Percentiles rank a stretch among this genome's conserved stretches.
These are phyloP conservation scores for Syzygium jambos DNA, from an alignment of 345 rosid genomes.

Conservation along the genomic window DNA sequence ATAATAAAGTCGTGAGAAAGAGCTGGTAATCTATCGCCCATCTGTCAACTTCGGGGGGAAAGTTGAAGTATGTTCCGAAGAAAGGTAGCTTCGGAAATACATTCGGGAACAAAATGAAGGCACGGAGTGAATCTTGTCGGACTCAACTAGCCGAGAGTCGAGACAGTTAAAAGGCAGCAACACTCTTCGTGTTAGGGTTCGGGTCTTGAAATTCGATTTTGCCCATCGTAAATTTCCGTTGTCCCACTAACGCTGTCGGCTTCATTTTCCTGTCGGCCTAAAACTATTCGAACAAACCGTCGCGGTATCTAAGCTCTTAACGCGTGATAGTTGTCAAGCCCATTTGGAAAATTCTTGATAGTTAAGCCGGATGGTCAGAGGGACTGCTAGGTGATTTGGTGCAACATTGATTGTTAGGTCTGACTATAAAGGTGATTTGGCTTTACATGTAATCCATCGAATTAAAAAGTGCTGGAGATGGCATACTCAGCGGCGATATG, in stretches of 20 bases:
- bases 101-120: neutral
- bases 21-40: neutral
- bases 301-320: neutral
- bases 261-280: neutral
- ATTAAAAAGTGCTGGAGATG: too few relatives aligned
- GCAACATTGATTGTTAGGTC: neutral
- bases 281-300: neutral
- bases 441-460: neutral
- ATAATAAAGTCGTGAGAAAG: neutral
- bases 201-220: neutral
- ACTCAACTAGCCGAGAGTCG: neutral
- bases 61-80: neutral
- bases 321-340: neutral
- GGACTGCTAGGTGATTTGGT: neutral
- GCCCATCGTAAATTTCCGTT: neutral
- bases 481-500: neutral
- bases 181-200: neutral
- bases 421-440: neutral
- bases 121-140: neutral
- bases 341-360: neutral
- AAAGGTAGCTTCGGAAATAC: neutral
- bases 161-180: neutral
- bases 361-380: neutral
- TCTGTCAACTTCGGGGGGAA: neutral
- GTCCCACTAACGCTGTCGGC: neutral